These are phyloP conservation scores for Bipolaris oryzae DNA, from an alignment of 2,329 filamentous ascomycete species.

Conservation along the genomic window DNA sequence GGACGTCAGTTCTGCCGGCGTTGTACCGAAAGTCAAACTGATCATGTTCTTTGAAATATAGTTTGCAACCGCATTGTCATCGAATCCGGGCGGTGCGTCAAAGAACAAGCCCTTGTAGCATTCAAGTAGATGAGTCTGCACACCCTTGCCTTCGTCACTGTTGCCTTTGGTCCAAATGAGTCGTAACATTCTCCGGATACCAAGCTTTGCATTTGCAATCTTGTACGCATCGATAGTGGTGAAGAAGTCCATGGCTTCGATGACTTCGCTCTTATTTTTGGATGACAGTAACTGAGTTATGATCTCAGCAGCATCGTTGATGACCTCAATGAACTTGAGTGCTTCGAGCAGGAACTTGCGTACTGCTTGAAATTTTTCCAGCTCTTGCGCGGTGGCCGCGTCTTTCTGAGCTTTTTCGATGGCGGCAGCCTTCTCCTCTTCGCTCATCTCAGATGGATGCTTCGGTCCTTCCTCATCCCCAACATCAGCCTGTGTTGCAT, in stretches of 20 bases:
- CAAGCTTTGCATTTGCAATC: slow-evolving; percentile 87
- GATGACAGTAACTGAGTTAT: slow-evolving; percentile 90
- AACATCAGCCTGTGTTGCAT: slow-evolving; percentile 78
- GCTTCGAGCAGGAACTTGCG: slow-evolving; percentile 93
- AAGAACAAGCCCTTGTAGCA: slow-evolving; percentile 97
- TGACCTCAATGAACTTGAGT: slow-evolving; percentile 87
- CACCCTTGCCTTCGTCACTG: slow-evolving; percentile 97
- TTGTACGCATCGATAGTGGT: slow-evolving; percentile 95
- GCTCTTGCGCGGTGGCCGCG: slow-evolving; percentile 84
- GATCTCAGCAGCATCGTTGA: slow-evolving; percentile 79
- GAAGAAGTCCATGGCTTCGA: slow-evolving; percentile 99
- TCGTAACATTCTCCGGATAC: slow-evolving; percentile 93
- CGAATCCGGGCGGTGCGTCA: slow-evolving; percentile 88
- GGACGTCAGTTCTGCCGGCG: slow-evolving; percentile 91
- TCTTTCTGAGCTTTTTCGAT: slow-evolving; percentile 83
- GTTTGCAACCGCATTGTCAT: slow-evolving; percentile 86
- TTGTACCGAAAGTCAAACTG: slow-evolving; percentile 93
- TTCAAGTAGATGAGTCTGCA: slow-evolving; percentile 95
- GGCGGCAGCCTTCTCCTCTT: slow-evolving; percentile 75
- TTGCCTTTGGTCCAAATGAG: slow-evolving; percentile 99
- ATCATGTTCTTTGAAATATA: slow-evolving; percentile 99
- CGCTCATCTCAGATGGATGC: slow-evolving; percentile 71
- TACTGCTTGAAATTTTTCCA: slow-evolving; percentile 85
- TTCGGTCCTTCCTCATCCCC: slow-evolving; percentile 40
- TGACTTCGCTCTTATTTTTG: slow-evolving; percentile 97